phyloP scores from a whole-genome alignment of 805 yeast genomes.

The Priceomyces melissophilus region DNA sequence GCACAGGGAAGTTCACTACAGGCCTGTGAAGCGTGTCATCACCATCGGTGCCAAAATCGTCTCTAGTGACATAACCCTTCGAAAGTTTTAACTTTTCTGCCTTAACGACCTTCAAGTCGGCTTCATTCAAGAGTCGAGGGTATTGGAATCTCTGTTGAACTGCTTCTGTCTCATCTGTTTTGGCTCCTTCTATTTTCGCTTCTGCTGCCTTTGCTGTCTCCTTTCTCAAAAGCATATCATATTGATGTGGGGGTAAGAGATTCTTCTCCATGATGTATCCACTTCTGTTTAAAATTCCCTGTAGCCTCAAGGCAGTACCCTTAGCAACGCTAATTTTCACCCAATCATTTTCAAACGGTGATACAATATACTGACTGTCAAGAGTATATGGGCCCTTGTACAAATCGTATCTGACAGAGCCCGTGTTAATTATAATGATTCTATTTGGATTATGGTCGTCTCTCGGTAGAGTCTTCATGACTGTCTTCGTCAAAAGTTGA shows the following conservation, averaged over 20 bases:
- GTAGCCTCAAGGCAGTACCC: conserved; percentile 51
- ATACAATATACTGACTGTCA: conserved; percentile 76
- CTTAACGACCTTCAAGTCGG: background rate
- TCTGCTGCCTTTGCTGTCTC: too few species aligned
- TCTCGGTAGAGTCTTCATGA: conserved; percentile 49
- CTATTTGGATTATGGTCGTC: conserved; percentile 16
- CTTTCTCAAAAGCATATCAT: background rate
- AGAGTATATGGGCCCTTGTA: conserved; percentile 79
- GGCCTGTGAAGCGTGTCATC: conserved; percentile 76
- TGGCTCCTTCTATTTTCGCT: too few species aligned
- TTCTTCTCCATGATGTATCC: conserved; percentile 38
- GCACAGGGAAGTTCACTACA: conserved; percentile 56
- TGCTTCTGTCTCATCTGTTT: background rate
- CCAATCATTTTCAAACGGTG: conserved; percentile 87
- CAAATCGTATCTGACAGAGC: conserved; percentile 82
- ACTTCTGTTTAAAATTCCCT: conserved; percentile 54
- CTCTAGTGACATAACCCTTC: conserved; percentile 77
- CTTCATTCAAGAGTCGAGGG: background rate
- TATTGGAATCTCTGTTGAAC: background rate
- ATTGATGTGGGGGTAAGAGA: conserved; percentile 22
- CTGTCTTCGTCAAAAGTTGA: conserved; percentile 52
- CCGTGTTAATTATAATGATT: conserved; percentile 74
- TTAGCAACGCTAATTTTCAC: conserved; percentile 58
- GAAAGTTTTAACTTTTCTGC: conserved; percentile 21
- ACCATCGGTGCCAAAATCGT: conserved; percentile 82